Base-by-base conservation (phyloP, 495 filamentous ascomycete species). In the Annulohypoxylon stygium region DNA sequence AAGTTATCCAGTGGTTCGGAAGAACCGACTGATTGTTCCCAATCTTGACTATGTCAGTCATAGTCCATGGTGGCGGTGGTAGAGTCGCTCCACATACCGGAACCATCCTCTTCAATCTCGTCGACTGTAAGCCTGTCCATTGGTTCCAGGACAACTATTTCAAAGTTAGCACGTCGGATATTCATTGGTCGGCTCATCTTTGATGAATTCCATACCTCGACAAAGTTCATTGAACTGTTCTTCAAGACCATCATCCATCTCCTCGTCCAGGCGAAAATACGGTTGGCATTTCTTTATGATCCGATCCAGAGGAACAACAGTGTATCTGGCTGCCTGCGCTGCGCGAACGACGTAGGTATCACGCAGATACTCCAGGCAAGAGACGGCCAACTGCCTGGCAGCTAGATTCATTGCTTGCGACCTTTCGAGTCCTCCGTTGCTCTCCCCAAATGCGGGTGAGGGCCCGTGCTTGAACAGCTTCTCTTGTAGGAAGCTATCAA, bases 401-500 rank as follows among this genome's bases (percentile, higher is more conserved):
- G 79, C 73, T 11, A 59, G 41, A n/a, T 76, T 60, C 58, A 81
- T 75, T 67, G 73, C 76, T 33, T 60, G 70, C 6, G 78, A 68
- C 48, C 69, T 75, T 43, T 37, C 63, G 11, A 54, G 43, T 5
- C 69, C 79, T 37, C 76, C 73, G 7, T 71, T 77, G 8, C 69
- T 48, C 8, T 80, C 78, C 1, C 75, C 78, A 45, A 79, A 75
- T 4, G 39, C 57, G 4, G 80, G 74, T 16, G 78, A 69, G 6
- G 77, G 69, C 7, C 79, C 78, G 57, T 83, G 73, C 41, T 80
- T 78, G 73, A 93, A 90, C 25, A 92, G 65, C 51, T 87, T 83
- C 8, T 86, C 80, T 33, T 85, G 83, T 37, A 93, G 75, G 55
- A 92, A 81, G 4, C 82, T 81, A 57, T 90, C 84, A 1, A 89